Evolutionary conservation across 441 rosid genomes (phyloP), one percentile per base, ranked within the genome.

Genomic region (Adansonia rubrostipa): DNA sequence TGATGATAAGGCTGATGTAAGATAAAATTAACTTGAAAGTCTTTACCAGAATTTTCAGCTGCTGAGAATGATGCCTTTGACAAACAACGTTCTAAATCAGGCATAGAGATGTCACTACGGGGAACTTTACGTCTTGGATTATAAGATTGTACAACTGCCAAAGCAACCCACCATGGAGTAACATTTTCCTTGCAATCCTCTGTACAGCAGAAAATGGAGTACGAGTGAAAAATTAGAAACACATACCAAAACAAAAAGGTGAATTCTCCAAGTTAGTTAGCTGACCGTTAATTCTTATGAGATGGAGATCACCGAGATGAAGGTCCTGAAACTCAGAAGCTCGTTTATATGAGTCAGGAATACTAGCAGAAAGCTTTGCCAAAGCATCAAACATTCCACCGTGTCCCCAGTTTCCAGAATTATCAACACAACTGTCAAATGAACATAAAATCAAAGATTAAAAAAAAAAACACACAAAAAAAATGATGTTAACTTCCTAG

Each of bases 391-490:
- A 92, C 93, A 93, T 88, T 81, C 99, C 97, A 76, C 98, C 97
- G 74, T 84, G 92, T 40, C 99, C 97, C 99, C 99, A 95, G 64
- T 82, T 88, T 81, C 98, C 97, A 78, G 98, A 95, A 85, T 89
- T 84, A 77, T 95, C 98, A 63, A 93, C 88, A 79, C 92, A 95
- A 78, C 98, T 93, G 88, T 72, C 85, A 33, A 57, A 53, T 47
- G 15, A 63, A 4, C 33, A 75, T 48, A 28, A 63, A 75, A 75
- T 47, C 71, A 62, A 57, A 2, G 24, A 17, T 17, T 9, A 73
- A 8, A 68, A 45, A 2, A 58, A 19, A 45, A 1, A 22, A 33
- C 36, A 33, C 36, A 33, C 36, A 33, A 3, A 33, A 28, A 28
- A 33, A 33, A 2, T 24, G 53, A 67, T 51, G 60, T 71, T 33